These are phyloP conservation scores for Albugo laibachii DNA, from an alignment of 352 stramenopile genomes.

Conservation along the genomic window DNA sequence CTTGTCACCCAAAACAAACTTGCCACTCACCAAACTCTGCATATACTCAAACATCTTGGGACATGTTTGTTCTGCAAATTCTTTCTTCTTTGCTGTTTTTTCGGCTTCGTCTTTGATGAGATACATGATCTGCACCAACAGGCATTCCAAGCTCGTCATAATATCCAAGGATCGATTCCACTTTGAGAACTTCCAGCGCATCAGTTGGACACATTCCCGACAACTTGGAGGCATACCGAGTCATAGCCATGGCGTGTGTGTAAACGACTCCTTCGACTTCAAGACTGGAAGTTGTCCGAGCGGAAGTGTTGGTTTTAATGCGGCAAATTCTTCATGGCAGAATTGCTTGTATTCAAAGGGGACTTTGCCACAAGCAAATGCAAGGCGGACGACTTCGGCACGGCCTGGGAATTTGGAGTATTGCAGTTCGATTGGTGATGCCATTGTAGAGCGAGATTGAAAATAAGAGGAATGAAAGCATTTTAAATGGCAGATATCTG, in stretches of 20 bases:
- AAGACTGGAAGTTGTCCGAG: slow-evolving; percentile 28
- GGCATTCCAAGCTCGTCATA: background rate
- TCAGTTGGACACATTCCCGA: slow-evolving; percentile 25
- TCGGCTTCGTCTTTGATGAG: slow-evolving; percentile 11
- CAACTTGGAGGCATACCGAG: slow-evolving; percentile 27
- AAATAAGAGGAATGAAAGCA: no score
- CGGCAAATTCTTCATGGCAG: slow-evolving; percentile 7
- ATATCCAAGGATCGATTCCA: slow-evolving; percentile 15
- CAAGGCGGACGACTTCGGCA: slow-evolving; percentile 25
- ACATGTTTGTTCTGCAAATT: slow-evolving; percentile 11
- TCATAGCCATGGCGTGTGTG: slow-evolving; percentile 34
- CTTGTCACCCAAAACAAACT: slow-evolving; percentile 30
- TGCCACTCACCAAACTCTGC: slow-evolving; percentile 20
- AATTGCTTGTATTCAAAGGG: slow-evolving; percentile 31
- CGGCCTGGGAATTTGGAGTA: slow-evolving; percentile 30
- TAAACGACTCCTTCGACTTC: slow-evolving; percentile 26
- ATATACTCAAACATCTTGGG: slow-evolving; percentile 16
- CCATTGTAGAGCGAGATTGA: background rate
- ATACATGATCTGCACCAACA: slow-evolving; percentile 15
- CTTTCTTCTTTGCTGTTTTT: slow-evolving; percentile 19
- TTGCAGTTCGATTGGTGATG: slow-evolving; percentile 12
- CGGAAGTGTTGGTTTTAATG: slow-evolving; percentile 18
- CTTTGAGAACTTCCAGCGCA: slow-evolving; percentile 14
- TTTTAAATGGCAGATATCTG: no score
- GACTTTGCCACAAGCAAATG: slow-evolving; percentile 20